Base-by-base conservation (phyloP, 306 rosid species). In the Mimosa bimucronata region DNA sequence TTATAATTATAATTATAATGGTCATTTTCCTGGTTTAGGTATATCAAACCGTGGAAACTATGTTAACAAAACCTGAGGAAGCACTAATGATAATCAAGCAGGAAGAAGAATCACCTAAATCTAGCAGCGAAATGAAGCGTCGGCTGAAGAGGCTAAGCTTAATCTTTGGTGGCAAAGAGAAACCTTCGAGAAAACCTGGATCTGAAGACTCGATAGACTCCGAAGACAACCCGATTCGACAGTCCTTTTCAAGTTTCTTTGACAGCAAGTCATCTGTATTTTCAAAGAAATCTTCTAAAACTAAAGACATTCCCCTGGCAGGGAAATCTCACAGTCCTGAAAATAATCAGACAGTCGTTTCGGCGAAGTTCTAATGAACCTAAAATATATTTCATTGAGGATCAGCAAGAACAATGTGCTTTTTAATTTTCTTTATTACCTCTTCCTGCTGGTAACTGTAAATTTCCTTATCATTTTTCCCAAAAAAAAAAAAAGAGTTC, bases 1-100 rank as follows among this genome's bases (percentile, higher is more conserved):
- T 25, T 7, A 52, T 6, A 52, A 60, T 67, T 57, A 21, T 76
- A 66, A n/a, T 48, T 31, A 48, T 74, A 42, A 77, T 60, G 78
- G 11, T 62, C 52, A 41, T 28, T 16, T 77, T 71, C 48, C 28
- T 74, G 79, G 71, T 75, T 41, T 76, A 96, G 99, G 99, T 91
- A 48, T 96, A 93, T 80, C 96, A 90, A 86, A 90, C 99, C 26
- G 88, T 96, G 86, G 99, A 96, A 89, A 83, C 84, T 37, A 87
- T 96, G 94, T 53, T 93, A 65, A 71, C 84, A 70, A 90, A 91
- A 90, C 97, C 99, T 1, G 98, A 93, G 16, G 99, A 96, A 86
- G 91, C 89, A 30, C 77, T 88, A 52, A 91, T 78, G 85, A 83
- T 82, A 64, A 75, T 90, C 80, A 93, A 87, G 85, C 97, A 91